Evolutionary conservation across 371 early-diverging fungal genomes (phyloP).

Genomic region (Smittium mucronatum): DNA sequence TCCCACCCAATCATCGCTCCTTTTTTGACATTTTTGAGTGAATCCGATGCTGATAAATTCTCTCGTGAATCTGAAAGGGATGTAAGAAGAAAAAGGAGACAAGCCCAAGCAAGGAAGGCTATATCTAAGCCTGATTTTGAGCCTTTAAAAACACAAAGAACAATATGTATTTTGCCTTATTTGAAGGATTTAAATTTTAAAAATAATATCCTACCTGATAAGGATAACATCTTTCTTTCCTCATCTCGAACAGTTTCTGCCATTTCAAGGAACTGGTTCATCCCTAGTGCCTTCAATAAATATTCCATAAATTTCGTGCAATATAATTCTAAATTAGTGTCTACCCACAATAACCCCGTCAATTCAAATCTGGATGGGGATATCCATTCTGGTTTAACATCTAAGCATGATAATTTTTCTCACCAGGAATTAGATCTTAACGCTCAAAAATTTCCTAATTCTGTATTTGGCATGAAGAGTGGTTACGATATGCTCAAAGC

Average conservation of each 20-base stretch:
- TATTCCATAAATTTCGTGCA: background rate
- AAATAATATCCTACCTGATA: background rate
- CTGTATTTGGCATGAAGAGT: background rate
- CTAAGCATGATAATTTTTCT: background rate
- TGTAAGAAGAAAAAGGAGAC: constrained; percentile 62
- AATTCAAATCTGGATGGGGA: background rate
- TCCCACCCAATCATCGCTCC: constrained; percentile 46
- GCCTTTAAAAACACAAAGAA: constrained; percentile 1
- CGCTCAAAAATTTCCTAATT: background rate
- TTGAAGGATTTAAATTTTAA: too few species aligned
- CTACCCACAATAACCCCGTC: background rate
- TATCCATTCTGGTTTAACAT: background rate
- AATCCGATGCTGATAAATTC: constrained; percentile 59
- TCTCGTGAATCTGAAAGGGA: constrained; percentile 72
- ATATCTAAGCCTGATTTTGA: constrained; percentile 2
- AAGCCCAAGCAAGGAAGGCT: constrained; percentile 31
- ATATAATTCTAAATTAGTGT: background rate
- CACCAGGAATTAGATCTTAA: background rate
- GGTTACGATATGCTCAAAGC: background rate
- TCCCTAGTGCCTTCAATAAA: background rate
- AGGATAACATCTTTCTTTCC: background rate
- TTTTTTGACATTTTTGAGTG: constrained; percentile 47
- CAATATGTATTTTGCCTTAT: background rate
- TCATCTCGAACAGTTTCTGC: background rate
- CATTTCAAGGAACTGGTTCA: background rate